Base-by-base conservation (phyloP, 129 eudicot genomes). In the Chrysanthemum makinoi region DNA sequence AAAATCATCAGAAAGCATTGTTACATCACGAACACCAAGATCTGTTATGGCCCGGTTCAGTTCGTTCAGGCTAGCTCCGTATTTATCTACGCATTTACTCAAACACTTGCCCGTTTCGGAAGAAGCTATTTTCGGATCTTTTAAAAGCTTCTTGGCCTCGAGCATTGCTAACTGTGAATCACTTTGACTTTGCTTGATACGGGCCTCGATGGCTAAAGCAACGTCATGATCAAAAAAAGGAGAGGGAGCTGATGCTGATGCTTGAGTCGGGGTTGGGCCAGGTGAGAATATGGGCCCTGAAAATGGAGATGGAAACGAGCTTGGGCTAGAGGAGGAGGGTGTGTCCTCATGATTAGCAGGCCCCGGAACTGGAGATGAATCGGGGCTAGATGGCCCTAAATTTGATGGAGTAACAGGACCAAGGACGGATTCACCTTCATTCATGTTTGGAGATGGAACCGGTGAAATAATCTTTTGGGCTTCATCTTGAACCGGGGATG, bases 1-100 rank as follows among this genome's bases (percentile, higher is more conserved):
- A 69, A 77, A 77, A 62, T 77, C 80, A 2, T 69, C 76, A 1
- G 76, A 63, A 33, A 77, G 80, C 62, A 77, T 69, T 9, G 80
- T 77, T 28, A 77, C 76, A 3, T 77, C 75, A 7, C 75, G 80
- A 35, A 51, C 71, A 6, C 80, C 80, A 51, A 77, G 75, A 69
- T 77, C 80, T 6, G 49, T 69, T 50, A 77, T 61, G 6, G 80
- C 80, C 65, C 65, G 74, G 50, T 69, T 77, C 75, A 77, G 9
- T 30, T 69, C 13, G 2, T 69, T 61, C 50, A 77, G 49, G 22
- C 80, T 69, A 2, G 76, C 68, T 3, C 65, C 49, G 10, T 77
- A 77, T 30, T 69, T 77, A 14, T 69, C 80, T 56, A 77, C 50
- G 7, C 80, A 77, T 62, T 69, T 62, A 64, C 80, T 77, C 55